Evolutionary conservation across 805 yeast species (phyloP), one percentile per base, ranked within the genome.

Genomic region (Metschnikowia lachancei): DNA sequence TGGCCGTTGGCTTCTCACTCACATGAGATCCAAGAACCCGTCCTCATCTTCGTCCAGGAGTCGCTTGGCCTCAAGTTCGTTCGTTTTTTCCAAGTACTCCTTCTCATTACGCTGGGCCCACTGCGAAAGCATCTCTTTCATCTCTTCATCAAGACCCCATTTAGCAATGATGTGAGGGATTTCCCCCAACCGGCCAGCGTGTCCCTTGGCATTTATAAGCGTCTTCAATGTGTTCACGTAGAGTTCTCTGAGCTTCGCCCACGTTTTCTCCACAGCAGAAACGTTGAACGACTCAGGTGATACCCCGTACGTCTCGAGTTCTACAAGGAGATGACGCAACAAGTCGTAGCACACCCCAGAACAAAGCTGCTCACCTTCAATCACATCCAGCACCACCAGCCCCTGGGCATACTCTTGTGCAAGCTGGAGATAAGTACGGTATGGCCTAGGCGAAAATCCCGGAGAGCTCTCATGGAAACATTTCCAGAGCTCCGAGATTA

Each of bases 401-500:
- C 13, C 16, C 14, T 48, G 55, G 3, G 48, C 44, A 8, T 52
- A 47, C 46, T 69, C 73, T n/a, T 42, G 42, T 13, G 68, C 47
- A 38, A 55, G 53, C 18, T 54, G 51, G 31, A 60, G 43, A 36
- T 63, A 67, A 3, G 54, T 49, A 26, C 57, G 57, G 56, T 57
- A 67, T 11, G 62, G 55, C 4, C 54, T 38, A 3, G 50, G 42
- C 1, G 69, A 60, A 44, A 62, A 70, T 13, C 56, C 53, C 1
- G 57, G 54, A 17, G 51, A 53, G 35, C 60, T 49, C 11, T 56
- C 53, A 19, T 53, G 57, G 56, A 63, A 69, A 30, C 70, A 58
- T n/a, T 51, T 46, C 76, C 75, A 72, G 13, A 70, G 53, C 41
- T 66, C 65, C 14, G 53, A 43, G 38, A 70, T 53, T 10, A 63